Evolutionary conservation across 176 grass and related monocot genomes (phyloP).

Genomic region (Lolium rigidum): DNA sequence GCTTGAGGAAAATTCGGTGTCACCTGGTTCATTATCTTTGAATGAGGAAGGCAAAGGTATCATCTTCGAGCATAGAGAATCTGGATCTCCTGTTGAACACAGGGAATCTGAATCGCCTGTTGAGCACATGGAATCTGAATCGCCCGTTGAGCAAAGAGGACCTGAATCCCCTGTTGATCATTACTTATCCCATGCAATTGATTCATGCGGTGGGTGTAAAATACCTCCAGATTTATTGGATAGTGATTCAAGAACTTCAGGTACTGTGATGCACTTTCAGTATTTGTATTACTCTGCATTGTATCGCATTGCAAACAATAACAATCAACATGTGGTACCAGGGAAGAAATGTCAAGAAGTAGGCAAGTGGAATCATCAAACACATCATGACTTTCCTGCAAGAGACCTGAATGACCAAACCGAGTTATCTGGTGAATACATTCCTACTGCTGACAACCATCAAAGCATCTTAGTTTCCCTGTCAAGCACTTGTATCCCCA

Average conservation of each 20-base stretch:
- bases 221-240: slow-evolving; percentile 33
- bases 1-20: slow-evolving; percentile 35
- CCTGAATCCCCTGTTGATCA: slow-evolving; percentile 35
- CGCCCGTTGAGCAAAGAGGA: slow-evolving; percentile 27
- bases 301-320: slow-evolving; percentile 23
- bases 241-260: slow-evolving; percentile 34
- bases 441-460: slow-evolving; percentile 65
- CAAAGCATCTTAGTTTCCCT: slow-evolving; percentile 92
- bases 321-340: slow-evolving; percentile 26
- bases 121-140: slow-evolving; percentile 32
- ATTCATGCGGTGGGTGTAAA: slow-evolving; percentile 35
- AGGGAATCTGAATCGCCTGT: slow-evolving; percentile 34
- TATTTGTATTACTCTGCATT: slow-evolving; percentile 30
- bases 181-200: slow-evolving; percentile 29
- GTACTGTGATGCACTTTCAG: slow-evolving; percentile 35
- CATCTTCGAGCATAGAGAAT: slow-evolving; percentile 33
- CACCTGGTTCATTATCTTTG: slow-evolving; percentile 42
- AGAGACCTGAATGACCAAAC: slow-evolving; percentile 47
- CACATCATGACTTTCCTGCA: slow-evolving; percentile 32
- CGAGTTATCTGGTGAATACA: slow-evolving; percentile 59
- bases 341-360: slow-evolving; percentile 40
- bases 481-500: slow-evolving; percentile 79
- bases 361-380: slow-evolving; percentile 32
- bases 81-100: slow-evolving; percentile 24
- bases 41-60: slow-evolving; percentile 37